Base-by-base conservation (phyloP, 768 basidiomycete genomes). In the Tremella mesenterica region DNA sequence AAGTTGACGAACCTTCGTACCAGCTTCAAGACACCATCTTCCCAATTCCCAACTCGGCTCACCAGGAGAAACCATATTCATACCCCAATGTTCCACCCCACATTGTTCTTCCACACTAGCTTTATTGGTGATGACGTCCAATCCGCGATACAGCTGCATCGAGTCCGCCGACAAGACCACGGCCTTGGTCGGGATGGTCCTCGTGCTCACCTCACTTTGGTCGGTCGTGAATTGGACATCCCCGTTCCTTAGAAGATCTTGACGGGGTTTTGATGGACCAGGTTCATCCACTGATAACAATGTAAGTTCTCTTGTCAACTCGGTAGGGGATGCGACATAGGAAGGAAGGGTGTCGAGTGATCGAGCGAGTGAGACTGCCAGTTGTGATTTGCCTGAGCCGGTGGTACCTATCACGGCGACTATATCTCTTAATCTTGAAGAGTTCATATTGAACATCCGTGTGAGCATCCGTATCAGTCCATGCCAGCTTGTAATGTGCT, bases 111-210 rank as follows among this genome's bases (percentile, higher is more conserved):
- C 75, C 12, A 77, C 64, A 1, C 91, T 81, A 14, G 91, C 80
- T 75, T 99, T 97, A 75, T 97, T 97, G 25, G 93, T 97, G 64
- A 96, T 84, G 47, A 92, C 77, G 73, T 95, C 86, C 72, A 97
- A 80, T 0, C 93, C 93, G 16, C 78, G 77, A 72, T 96, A 97
- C 12, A 90, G 84, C 73, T 99, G 95, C 93, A 99, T 96, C 12
- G 93, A 83, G 74, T 99, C 95, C 9, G 92, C 88, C 68, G 96
- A 97, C 69, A 99, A 84, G 60, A 97, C 79, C 1, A 58, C 26
- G 3, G 54, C 61, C 21, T 25, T 1, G 10, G 13, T 9, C 36
- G 44, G 28, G n/a, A n/a, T n/a, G n/a, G n/a, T n/a, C n/a, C n/a
- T n/a, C n/a, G n/a, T n/a, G n/a, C n/a, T n/a, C n/a, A n/a, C n/a